phyloP scores from a whole-genome alignment of 805 yeast genomes.

The Debaryomyces castellii region DNA sequence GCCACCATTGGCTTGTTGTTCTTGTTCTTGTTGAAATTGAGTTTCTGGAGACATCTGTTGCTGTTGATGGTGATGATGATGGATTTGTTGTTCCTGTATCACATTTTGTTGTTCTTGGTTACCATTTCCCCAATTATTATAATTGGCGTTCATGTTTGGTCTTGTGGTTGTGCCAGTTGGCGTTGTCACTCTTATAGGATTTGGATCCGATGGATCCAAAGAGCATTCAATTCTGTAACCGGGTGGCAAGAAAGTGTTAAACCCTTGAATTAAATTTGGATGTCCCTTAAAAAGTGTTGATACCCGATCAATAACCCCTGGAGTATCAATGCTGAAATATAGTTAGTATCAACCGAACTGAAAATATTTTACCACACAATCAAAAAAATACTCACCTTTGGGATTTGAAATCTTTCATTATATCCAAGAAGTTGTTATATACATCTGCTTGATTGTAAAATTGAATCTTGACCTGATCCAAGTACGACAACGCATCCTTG shows the following conservation, averaged over 20 bases:
- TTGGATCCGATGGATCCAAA: conserved; percentile 81
- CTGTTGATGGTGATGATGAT: conserved; percentile 4
- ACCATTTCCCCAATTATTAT: conserved; percentile 28
- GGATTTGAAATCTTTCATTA: conserved; percentile 98
- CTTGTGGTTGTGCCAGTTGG: conserved; percentile 87
- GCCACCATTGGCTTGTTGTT: conserved; percentile 39
- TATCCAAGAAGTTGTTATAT: conserved; percentile 92
- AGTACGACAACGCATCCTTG: conserved; percentile 90
- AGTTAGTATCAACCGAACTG: conserved; percentile 11
- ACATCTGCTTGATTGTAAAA: conserved; percentile 92
- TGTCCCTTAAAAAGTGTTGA: conserved; percentile 89
- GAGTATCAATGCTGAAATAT: conserved; percentile 76
- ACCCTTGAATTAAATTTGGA: conserved; percentile 92
- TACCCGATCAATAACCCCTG: conserved; percentile 96
- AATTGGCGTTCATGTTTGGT: conserved; percentile 45
- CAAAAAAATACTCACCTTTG: conserved; percentile 56
- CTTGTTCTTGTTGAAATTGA: conserved; percentile 10
- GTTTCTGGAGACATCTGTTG: conserved; percentile 3
- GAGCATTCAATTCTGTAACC: conserved; percentile 95
- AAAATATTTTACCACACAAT: not conserved
- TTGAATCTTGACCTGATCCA: conserved; percentile 93
- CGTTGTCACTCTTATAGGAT: conserved; percentile 91
- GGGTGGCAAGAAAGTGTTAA: conserved; percentile 95
- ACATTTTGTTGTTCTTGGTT: conserved; percentile 10
- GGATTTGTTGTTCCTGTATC: conserved; percentile 4